Conservation (phyloP, 1,284 basidiomycete species). For the Austroboletus niveus region DNA sequence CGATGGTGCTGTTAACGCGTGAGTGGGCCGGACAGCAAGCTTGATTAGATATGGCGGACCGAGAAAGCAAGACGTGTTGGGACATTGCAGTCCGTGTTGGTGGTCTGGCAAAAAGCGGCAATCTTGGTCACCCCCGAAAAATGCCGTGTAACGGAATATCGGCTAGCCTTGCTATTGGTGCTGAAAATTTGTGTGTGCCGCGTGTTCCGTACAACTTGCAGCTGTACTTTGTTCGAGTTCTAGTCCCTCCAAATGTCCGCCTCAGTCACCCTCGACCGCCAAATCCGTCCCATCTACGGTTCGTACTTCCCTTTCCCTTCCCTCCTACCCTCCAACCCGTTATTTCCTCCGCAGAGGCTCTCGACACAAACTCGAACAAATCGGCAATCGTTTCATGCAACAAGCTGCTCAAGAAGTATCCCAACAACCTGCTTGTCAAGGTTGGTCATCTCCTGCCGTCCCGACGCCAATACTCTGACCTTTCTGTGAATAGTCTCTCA, state of each 20-base stretch:
- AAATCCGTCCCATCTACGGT: conserved; percentile 81
- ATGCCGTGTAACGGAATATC: conserved; percentile 30
- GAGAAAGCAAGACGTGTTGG: conserved; percentile 43
- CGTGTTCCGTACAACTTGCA: not conserved
- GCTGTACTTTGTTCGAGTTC: not conserved
- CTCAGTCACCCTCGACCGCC: conserved; percentile 62
- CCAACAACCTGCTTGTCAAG: conserved; percentile 70
- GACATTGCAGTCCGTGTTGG: conserved; percentile 17
- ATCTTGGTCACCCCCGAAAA: conserved; percentile 26
- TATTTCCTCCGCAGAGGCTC: conserved; percentile 59
- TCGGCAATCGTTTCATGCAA: conserved; percentile 80
- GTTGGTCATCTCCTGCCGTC: conserved; percentile 35
- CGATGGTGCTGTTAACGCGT: conserved; percentile 47
- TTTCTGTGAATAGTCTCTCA: conserved; percentile 55
- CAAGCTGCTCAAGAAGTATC: conserved; percentile 80
- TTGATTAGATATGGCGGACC: conserved; percentile 38
- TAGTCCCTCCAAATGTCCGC: conserved; percentile 35
- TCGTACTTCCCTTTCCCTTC: conserved; percentile 17
- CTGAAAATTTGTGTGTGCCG: conserved; percentile 25
- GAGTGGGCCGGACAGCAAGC: conserved; percentile 1
- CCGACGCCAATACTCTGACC: not conserved
- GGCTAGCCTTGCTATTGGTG: conserved; percentile 21
- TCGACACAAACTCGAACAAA: conserved; percentile 84
- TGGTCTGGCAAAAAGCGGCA: not conserved
- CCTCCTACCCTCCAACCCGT: not conserved